These are phyloP conservation scores for Sporisorium graminicola DNA, from an alignment of 1,284 basidiomycete species.

Conservation along the genomic window DNA sequence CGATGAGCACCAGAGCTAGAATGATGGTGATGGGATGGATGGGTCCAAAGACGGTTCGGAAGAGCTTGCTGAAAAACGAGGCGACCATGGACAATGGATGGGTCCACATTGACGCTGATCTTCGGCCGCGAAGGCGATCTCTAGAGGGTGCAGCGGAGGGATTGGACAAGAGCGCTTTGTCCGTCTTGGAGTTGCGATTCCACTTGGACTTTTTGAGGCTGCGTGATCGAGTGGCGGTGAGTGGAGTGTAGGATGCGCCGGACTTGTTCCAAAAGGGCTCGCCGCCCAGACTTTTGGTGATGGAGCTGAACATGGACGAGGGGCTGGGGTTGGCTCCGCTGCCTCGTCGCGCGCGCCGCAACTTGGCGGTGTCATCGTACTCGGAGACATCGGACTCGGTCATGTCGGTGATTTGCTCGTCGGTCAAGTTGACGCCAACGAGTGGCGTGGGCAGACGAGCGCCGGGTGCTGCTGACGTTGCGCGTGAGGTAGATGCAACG, in stretches of 20 bases:
- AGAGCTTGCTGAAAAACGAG: slow-evolving; percentile 46
- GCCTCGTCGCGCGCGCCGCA: slow-evolving; percentile 31
- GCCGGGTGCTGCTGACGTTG: background rate
- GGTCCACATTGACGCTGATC: slow-evolving; percentile 23
- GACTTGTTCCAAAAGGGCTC: slow-evolving; percentile 47
- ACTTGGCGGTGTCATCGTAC: slow-evolving; percentile 46
- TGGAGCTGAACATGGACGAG: slow-evolving; percentile 36
- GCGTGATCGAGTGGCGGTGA: slow-evolving; percentile 35
- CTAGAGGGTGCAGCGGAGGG: slow-evolving; percentile 23
- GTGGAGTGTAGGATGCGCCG: slow-evolving; percentile 15
- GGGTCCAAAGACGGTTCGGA: slow-evolving; percentile 51
- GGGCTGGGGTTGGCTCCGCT: slow-evolving; percentile 17
- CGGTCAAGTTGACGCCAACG: slow-evolving; percentile 42
- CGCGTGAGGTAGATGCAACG: slow-evolving; percentile 36
- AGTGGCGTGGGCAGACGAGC: slow-evolving; percentile 41
- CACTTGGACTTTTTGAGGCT: slow-evolving; percentile 45
- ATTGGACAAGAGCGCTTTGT: slow-evolving; percentile 39
- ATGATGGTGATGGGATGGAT: slow-evolving; percentile 58
- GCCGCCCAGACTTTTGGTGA: slow-evolving; percentile 36
- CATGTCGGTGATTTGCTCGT: slow-evolving; percentile 48
- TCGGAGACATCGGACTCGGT: slow-evolving; percentile 57
- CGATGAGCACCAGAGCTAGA: slow-evolving; percentile 53
- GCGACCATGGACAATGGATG: slow-evolving; percentile 40
- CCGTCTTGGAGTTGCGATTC: slow-evolving; percentile 41
- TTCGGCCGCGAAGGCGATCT: slow-evolving; percentile 26